These are phyloP conservation scores for Nepenthes gracilis DNA, from an alignment of 148 eudicot genomes.

Conservation along the genomic window DNA sequence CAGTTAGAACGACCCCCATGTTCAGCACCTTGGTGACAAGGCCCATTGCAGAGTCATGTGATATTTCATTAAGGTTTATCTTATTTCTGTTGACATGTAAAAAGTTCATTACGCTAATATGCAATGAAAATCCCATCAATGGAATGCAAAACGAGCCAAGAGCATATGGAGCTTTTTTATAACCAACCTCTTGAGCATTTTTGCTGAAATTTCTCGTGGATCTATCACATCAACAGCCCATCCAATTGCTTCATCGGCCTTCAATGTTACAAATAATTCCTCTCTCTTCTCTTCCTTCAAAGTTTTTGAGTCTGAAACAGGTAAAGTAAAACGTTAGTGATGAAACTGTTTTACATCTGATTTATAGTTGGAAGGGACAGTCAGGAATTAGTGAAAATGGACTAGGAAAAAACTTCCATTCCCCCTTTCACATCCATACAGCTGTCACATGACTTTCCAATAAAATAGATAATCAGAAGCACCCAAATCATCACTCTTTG, in stretches of 20 bases:
- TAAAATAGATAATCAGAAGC: too few relatives aligned
- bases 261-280: constrained; percentile 78
- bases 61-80: constrained; percentile 93
- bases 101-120: constrained; percentile 1
- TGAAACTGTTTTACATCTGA: not conserved
- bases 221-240: constrained; percentile 97
- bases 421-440: too few relatives aligned
- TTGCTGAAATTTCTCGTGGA: constrained; percentile 87
- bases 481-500: too few relatives aligned
- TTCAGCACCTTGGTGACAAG: constrained; percentile 62
- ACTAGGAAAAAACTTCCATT: too few relatives aligned
- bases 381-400: not conserved
- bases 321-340: constrained; percentile 4
- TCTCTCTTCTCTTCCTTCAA: constrained; percentile 95
- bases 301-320: constrained; percentile 78
- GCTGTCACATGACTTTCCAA: too few relatives aligned
- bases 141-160: not conserved
- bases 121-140: not conserved
- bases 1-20: constrained; percentile 78
- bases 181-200: constrained; percentile 83
- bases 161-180: constrained; percentile 6
- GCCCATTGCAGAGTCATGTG: constrained; percentile 92
- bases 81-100: constrained; percentile 43
- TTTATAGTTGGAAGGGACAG: not conserved
- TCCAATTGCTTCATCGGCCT: constrained; percentile 73